A percentile compares a stretch with the other conserved stretches of the same genome.
Evolutionary conservation across 2,329 filamentous ascomycete genomes (phyloP).

Genomic region (Aspergillus amoenus): DNA sequence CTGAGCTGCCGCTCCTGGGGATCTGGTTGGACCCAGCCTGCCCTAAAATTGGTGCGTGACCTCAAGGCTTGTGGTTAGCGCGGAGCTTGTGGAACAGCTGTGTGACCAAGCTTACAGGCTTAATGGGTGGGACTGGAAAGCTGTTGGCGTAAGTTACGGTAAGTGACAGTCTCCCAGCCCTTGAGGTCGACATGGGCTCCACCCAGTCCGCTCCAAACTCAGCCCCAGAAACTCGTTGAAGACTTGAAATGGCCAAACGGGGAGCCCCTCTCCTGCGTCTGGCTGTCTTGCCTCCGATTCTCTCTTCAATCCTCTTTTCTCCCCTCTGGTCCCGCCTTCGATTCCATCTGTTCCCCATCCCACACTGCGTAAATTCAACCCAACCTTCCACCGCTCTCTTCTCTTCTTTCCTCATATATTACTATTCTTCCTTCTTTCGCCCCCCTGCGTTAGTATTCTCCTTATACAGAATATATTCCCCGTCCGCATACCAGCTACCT

Average conservation of each 20-base stretch:
- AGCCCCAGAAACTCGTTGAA: slow-evolving; percentile 23
- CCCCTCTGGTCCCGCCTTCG: slow-evolving; percentile 25
- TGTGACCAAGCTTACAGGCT: slow-evolving; percentile 14
- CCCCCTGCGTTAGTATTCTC: slow-evolving; percentile 18
- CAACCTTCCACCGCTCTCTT: slow-evolving; percentile 16
- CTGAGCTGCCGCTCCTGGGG: slow-evolving; percentile 15
- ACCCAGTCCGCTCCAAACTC: slow-evolving; percentile 16
- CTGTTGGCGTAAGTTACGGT: slow-evolving; percentile 6
- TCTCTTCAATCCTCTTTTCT: slow-evolving; percentile 19
- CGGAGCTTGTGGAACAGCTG: slow-evolving; percentile 11
- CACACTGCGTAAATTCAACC: slow-evolving; percentile 22
- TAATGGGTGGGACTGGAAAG: neutral
- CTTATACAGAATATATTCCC: slow-evolving; percentile 17
- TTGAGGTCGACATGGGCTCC: neutral
- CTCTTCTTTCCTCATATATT: slow-evolving; percentile 17
- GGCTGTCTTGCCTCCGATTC: slow-evolving; percentile 13
- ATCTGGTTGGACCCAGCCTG: slow-evolving; percentile 19
- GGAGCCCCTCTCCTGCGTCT: slow-evolving; percentile 25
- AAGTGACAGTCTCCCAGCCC: slow-evolving; percentile 1
- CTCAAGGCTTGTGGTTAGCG: slow-evolving; percentile 11
- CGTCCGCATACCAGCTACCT: slow-evolving; percentile 18
- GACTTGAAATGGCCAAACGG: slow-evolving; percentile 15
- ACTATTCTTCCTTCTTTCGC: slow-evolving; percentile 12
- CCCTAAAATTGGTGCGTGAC: slow-evolving; percentile 25
- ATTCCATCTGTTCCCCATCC: slow-evolving; percentile 25